Percentiles rank a stretch among this genome's conserved stretches.
Conservation (phyloP, 2,329 filamentous ascomycete species). For the Fusarium sp. region DNA sequence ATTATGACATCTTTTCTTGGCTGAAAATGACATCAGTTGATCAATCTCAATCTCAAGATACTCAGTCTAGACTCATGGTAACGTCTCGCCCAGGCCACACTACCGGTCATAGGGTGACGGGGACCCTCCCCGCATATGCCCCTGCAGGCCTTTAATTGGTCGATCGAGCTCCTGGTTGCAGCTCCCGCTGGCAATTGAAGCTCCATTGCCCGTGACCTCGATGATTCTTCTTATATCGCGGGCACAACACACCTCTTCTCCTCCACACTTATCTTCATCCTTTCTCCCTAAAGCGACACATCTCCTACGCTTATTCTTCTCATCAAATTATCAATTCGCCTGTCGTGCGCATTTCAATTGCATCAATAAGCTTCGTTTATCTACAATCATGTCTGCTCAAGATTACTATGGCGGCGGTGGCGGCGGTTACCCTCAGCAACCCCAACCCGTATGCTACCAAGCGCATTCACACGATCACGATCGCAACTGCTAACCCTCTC, state of each 20-base stretch:
- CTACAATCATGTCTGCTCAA: slow-evolving; percentile 52
- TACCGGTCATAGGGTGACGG: slow-evolving; percentile 12
- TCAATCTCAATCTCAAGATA: neutral
- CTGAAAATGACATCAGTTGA: slow-evolving; percentile 10
- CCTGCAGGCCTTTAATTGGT: slow-evolving; percentile 12
- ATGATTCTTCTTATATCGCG: neutral
- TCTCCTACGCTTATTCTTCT: neutral
- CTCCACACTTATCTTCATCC: neutral
- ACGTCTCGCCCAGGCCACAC: slow-evolving; percentile 21
- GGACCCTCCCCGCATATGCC: neutral
- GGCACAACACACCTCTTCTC: slow-evolving; percentile 7
- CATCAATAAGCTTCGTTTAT: neutral
- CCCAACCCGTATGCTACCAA: slow-evolving; percentile 51
- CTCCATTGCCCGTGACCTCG: slow-evolving; percentile 22
- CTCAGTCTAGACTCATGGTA: neutral
- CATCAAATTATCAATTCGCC: neutral
- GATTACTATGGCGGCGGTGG: slow-evolving; percentile 53
- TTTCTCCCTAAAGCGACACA: neutral
- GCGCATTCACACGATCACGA: neutral
- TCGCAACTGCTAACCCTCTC: slow-evolving; percentile 25
- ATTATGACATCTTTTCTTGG: neutral
- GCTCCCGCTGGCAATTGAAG: slow-evolving; percentile 10
- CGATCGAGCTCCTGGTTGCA: neutral
- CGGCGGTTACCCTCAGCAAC: slow-evolving; percentile 54
- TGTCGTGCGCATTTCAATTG: slow-evolving; percentile 2